Evolutionary conservation across 192 early-diverging fungal species (phyloP).

Genomic region (Podila horticola): DNA sequence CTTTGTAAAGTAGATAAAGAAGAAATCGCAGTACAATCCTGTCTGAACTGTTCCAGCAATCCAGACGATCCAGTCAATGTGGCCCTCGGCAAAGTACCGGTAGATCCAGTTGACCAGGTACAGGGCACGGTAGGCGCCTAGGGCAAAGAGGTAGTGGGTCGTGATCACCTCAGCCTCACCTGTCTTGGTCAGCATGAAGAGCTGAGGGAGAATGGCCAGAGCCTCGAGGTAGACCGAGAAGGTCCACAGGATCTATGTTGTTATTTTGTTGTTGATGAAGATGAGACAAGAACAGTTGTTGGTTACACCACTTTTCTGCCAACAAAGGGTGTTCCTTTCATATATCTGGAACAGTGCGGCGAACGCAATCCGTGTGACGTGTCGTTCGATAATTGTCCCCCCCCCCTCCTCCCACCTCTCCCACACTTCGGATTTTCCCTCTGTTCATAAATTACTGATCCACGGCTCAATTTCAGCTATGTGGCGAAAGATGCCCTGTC

Average conservation of each 20-base stretch:
- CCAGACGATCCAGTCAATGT: slow-evolving; percentile 89
- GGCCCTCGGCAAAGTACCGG: slow-evolving; percentile 78
- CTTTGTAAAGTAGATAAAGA: slow-evolving; percentile 93
- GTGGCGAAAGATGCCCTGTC: too few species aligned
- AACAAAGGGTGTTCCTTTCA: neutral
- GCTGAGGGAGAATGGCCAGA: slow-evolving; percentile 97
- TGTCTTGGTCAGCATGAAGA: slow-evolving; percentile 96
- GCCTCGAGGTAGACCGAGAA: slow-evolving; percentile 98
- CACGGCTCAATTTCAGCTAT: too few species aligned
- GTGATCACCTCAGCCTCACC: slow-evolving; percentile 99
- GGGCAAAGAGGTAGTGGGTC: slow-evolving; percentile 97
- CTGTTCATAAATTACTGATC: too few species aligned
- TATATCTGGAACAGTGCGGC: too few species aligned
- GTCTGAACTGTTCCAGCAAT: slow-evolving; percentile 95
- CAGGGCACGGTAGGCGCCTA: slow-evolving; percentile 76
- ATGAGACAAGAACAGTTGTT: neutral
- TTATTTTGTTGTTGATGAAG: neutral
- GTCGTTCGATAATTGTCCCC: too few species aligned
- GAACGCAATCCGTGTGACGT: too few species aligned
- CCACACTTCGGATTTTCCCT: too few species aligned
- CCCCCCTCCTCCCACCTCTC: too few species aligned
- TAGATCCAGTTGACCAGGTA: slow-evolving; percentile 93
- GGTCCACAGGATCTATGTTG: slow-evolving; percentile 87
- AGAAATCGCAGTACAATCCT: slow-evolving; percentile 96
- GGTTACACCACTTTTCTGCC: neutral